Evolutionary conservation across 2,329 filamentous ascomycete species (phyloP).

Genomic region (Drechslerella stenobrocha): DNA sequence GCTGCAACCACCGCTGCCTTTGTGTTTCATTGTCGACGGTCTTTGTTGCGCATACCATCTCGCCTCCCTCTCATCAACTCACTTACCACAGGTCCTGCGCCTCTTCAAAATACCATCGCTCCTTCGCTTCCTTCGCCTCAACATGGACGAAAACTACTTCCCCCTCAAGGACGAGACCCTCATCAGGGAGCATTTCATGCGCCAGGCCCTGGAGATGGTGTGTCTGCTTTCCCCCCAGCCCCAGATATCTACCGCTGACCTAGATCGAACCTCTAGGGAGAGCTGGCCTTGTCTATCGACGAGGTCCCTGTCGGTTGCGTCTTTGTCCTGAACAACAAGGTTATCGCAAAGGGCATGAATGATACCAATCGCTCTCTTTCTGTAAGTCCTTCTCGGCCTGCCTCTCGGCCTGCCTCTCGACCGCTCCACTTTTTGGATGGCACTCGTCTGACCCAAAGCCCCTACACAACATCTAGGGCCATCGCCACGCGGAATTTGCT

Average conservation of each 20-base stretch:
- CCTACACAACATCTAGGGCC: conserved; percentile 65
- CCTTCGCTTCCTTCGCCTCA: conserved; percentile 9
- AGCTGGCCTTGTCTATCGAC: conserved; percentile 78
- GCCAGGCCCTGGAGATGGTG: conserved; percentile 84
- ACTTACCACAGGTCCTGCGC: conserved; percentile 14
- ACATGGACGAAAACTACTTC: conserved; percentile 35
- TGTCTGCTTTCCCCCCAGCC: conserved; percentile 19
- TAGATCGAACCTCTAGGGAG: conserved; percentile 69
- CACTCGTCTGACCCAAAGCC: background rate
- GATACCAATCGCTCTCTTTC: conserved; percentile 83
- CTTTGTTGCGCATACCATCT: background rate
- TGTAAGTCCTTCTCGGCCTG: conserved; percentile 32
- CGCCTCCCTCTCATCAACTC: background rate
- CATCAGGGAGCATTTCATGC: conserved; percentile 69
- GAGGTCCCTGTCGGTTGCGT: conserved; percentile 98
- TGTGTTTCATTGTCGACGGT: background rate
- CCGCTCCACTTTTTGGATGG: background rate
- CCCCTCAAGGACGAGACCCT: conserved; percentile 55
- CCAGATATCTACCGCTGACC: conserved; percentile 50
- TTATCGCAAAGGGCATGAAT: conserved; percentile 93
- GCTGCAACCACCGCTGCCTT: background rate
- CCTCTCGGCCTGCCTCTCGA: background rate
- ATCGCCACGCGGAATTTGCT: conserved; percentile 92
- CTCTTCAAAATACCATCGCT: conserved; percentile 27
- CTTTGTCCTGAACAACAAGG: conserved; percentile 74